Percentiles rank a stretch among this genome's conserved stretches.
These are phyloP conservation scores for Colletotrichum tropicale DNA, from an alignment of 2,329 filamentous ascomycete genomes.

Conservation along the genomic window DNA sequence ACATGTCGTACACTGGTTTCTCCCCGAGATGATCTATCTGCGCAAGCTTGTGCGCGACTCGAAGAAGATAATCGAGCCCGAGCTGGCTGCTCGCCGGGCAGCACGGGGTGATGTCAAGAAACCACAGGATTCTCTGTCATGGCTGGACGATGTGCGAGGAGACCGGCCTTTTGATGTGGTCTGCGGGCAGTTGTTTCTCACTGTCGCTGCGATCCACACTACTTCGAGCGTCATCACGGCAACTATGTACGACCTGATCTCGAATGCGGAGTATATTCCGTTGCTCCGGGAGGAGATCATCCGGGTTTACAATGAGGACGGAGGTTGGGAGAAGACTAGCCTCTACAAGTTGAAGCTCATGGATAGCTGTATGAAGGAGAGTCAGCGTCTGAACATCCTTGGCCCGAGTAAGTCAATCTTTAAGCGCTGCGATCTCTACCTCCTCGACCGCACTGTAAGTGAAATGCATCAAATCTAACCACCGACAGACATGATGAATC, in stretches of 20 bases:
- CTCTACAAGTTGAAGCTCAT: neutral
- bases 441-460: neutral
- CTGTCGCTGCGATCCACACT: neutral
- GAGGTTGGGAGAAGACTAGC: neutral
- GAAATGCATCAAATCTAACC: rapidly evolving
- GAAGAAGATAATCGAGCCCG: neutral
- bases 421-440: too few relatives aligned
- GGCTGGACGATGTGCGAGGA: neutral
- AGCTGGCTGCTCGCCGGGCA: neutral
- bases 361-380: neutral
- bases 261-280: neutral
- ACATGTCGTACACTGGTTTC: neutral
- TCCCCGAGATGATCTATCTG: neutral
- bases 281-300: neutral
- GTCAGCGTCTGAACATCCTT: neutral
- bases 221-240: neutral
- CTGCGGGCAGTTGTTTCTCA: neutral
- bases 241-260: neutral
- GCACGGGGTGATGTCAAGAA: neutral
- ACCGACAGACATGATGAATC: neutral
- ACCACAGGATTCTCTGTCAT: neutral
- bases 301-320: neutral
- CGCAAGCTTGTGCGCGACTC: neutral
- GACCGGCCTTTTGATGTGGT: neutral
- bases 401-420: neutral